These are phyloP conservation scores for Acanthamoeba healyi DNA, from an alignment of 208 protist genomes.

Conservation along the genomic window DNA sequence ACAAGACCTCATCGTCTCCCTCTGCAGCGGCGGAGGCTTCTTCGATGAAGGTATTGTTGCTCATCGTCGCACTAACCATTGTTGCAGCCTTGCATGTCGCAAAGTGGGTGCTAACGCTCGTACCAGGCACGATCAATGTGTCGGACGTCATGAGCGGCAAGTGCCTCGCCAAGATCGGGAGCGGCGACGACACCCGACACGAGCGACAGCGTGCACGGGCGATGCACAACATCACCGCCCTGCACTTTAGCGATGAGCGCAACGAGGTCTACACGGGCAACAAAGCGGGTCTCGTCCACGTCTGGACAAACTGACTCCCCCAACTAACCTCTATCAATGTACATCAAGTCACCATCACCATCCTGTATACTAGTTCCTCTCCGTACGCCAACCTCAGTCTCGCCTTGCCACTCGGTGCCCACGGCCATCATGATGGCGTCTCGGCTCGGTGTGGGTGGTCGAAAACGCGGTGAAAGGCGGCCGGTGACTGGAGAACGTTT, in stretches of 20 bases:
- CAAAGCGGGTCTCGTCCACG: not conserved
- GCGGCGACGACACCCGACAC: not conserved
- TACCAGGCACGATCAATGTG: constrained; percentile 23
- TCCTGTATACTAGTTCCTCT: not conserved
- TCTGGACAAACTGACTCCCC: not conserved
- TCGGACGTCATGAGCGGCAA: constrained; percentile 3
- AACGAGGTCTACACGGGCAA: constrained; percentile 18
- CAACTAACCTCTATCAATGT: no score
- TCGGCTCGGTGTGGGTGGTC: no score
- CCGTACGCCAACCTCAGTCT: not conserved
- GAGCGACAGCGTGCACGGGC: not conserved
- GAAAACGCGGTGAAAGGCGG: no score
- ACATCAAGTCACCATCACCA: no score
- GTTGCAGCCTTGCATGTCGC: no score
- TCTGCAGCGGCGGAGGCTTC: not conserved
- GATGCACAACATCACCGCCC: not conserved
- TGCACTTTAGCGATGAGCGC: not conserved
- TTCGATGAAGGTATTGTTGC: not conserved
- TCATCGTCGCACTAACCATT: no score
- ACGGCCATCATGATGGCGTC: no score
- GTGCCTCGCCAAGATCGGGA: constrained; percentile 3
- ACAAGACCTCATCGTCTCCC: constrained; percentile 6
- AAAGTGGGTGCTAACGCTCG: not conserved
- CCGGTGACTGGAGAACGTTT: no score
- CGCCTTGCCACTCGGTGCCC: no score